Evolutionary conservation across 1,284 basidiomycete genomes (phyloP).

Genomic region (Trichosporon sp.): DNA sequence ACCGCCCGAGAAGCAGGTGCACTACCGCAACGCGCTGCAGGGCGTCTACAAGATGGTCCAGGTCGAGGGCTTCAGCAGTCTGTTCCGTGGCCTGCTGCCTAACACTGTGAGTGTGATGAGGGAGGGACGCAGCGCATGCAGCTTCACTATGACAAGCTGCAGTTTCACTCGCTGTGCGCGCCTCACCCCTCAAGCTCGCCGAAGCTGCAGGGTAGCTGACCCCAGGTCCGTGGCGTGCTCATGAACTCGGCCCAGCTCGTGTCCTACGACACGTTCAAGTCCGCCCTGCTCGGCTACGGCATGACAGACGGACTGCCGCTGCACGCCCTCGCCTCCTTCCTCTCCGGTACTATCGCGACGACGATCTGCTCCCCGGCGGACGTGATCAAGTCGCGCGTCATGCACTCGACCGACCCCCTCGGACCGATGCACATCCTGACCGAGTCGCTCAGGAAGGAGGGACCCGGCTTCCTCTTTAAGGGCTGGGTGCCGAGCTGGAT

Average conservation of each 20-base stretch:
- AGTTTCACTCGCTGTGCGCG: too few relatives aligned
- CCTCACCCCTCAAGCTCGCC: background rate
- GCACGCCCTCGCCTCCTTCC: constrained; percentile 59
- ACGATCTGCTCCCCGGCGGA: constrained; percentile 59
- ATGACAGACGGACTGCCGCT: constrained; percentile 59
- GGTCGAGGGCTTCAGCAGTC: constrained; percentile 57
- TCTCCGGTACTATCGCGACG: constrained; percentile 62
- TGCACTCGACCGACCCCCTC: constrained; percentile 51
- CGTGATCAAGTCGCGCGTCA: constrained; percentile 61
- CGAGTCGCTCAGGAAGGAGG: constrained; percentile 44
- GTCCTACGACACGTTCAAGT: constrained; percentile 62
- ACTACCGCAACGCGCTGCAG: constrained; percentile 57
- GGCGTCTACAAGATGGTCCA: constrained; percentile 58
- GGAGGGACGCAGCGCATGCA: too few relatives aligned
- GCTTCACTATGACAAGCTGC: too few relatives aligned
- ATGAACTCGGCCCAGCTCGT: constrained; percentile 62
- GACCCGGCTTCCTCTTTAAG: constrained; percentile 60
- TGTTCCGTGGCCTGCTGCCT: constrained; percentile 59
- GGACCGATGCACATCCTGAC: constrained; percentile 39
- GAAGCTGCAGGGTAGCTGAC: background rate
- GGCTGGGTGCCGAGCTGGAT: constrained; percentile 63
- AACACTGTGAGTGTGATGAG: constrained; percentile 56
- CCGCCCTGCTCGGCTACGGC: constrained; percentile 53
- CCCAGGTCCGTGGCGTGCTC: constrained; percentile 58
- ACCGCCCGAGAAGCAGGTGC: constrained; percentile 43